Evolutionary conservation across 768 basidiomycete genomes (phyloP), one percentile per base, ranked within the genome.

Genomic region (Mrakia blollopis): DNA sequence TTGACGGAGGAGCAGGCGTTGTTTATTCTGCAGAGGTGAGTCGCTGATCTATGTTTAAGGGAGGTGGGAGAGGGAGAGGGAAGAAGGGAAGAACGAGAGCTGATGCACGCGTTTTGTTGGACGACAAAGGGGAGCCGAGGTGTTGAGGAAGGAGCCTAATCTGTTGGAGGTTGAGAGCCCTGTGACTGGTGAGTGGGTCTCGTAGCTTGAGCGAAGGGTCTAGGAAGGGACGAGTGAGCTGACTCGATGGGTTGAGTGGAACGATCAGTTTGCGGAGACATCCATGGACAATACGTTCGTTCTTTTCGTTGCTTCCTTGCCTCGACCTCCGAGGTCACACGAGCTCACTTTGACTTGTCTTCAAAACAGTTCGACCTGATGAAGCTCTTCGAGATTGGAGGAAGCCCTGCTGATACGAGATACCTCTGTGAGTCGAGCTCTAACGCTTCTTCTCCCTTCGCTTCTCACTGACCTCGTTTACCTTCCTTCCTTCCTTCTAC

Each of bases 121-220:
- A 25, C 35, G n/a, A 23, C 30, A 50, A 10, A 82, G 82, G 76
- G 84, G 83, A n/a, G 83, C 91, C 0, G 92, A 93, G 79, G 79
- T 98, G 30, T 86, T 99, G 81, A 88, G 88, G 79, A 85, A 87
- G 69, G 97, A 99, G 85, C 88, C 91, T 21, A 98, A 98, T 82
- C 88, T 99, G 79, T 86, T 99, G 73, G 88, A 91, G 77, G 94
- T 99, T 73, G 97, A 98, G 85, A 95, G 95, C 32, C 97, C 97
- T 61, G 95, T 99, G 83, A 99, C 96, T 52, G 77, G 77, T 78
- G 10, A 50, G 76, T 65, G n/a, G n/a, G n/a, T n/a, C n/a, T 41
- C 6, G 1, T 23, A 5, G 9, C 1, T 21, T 6, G 32, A 28
- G 5, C 35, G 44, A 41, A 8, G 4, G 5, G 23, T 7, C 21